These are phyloP conservation scores for Chaetomium strumarium DNA, from an alignment of 2,329 filamentous ascomycete species.

Conservation along the genomic window DNA sequence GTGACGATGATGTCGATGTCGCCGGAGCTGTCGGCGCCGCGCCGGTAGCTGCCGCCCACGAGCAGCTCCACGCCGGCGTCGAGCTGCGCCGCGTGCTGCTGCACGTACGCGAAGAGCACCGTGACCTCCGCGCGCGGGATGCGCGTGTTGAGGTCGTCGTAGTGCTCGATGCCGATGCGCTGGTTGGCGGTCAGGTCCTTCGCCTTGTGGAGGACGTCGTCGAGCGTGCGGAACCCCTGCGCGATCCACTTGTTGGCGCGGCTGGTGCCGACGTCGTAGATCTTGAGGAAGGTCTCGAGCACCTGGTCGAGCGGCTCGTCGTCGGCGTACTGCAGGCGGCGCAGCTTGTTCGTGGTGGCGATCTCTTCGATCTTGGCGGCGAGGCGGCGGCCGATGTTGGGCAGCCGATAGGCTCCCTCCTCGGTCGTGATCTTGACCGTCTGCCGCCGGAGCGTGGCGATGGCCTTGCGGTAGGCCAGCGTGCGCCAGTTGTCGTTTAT, in stretches of 20 bases:
- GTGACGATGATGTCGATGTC: conserved; percentile 87
- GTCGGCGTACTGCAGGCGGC: conserved; percentile 64
- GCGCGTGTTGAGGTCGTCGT: conserved; percentile 69
- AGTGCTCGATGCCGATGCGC: conserved; percentile 69
- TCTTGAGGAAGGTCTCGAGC: conserved; percentile 64
- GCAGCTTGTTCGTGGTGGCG: conserved; percentile 63
- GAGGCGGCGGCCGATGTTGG: conserved; percentile 64
- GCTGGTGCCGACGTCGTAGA: conserved; percentile 70
- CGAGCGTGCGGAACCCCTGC: conserved; percentile 66
- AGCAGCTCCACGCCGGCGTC: conserved; percentile 64
- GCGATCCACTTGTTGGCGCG: conserved; percentile 72
- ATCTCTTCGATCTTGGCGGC: conserved; percentile 90
- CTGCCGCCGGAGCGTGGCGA: conserved; percentile 66
- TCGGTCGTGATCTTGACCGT: conserved; percentile 57
- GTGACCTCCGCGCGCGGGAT: conserved; percentile 75
- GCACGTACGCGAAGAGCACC: conserved; percentile 61
- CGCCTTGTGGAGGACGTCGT: conserved; percentile 59
- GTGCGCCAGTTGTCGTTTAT: conserved; percentile 73
- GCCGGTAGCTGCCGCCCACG: conserved; percentile 77
- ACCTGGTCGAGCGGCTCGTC: conserved; percentile 59
- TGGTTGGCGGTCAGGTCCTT: conserved; percentile 65
- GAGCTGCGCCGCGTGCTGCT: conserved; percentile 48
- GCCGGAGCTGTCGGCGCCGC: conserved; percentile 66
- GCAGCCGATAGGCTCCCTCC: conserved; percentile 61
- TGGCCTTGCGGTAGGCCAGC: conserved; percentile 69